Evolutionary conservation across 1,284 basidiomycete genomes (phyloP), one percentile per base, ranked within the genome.

Genomic region (Trichosporon faecale): DNA sequence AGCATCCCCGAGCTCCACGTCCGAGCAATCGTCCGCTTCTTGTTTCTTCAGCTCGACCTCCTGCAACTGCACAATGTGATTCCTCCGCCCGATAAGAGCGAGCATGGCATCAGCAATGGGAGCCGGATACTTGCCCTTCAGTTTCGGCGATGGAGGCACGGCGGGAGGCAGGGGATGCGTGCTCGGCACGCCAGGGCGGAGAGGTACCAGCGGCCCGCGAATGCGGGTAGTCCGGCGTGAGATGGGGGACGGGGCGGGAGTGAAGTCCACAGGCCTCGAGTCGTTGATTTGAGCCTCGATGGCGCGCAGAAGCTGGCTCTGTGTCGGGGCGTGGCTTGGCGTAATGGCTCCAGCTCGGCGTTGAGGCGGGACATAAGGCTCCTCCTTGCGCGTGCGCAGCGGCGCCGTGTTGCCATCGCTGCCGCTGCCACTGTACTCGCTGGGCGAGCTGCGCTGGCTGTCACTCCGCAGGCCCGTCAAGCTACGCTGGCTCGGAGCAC

Each of bases 51-150:
- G 23, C 49, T 52, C 49, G 21, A 21, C 23, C 21, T 52, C 49
- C 49, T 52, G 49, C 49, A 52, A 25, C 8, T 52, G 16, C 27
- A 29, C 57, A 8, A n/a, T 18, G 18, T 61, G 16, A 18, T 31
- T 29, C 27, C 29, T 12, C 29, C 29, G 11, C 16, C 57, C 57
- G 8, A 23, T 61, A 16, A 61, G 29, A 1, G 27, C 57, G 2
- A 61, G 27, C 57, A 61, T 31, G 18, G 57, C 29, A 16, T 61
- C 57, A n/a, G 57, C 57, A n/a, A 61, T 61, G 5, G 57, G 57
- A 5, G 29, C 8, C 0, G 57, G 57, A n/a, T 16, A 33, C 57
- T 6, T 33, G 2, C 29, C 8, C 57, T 21, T 31, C 29, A n/a
- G 3, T 11, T 18, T 31, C 18, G 57, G 29, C 57, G 57, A n/a